Evolutionary conservation across 2,329 filamentous ascomycete genomes (phyloP).

Genomic region (Triangularia verruculosa): DNA sequence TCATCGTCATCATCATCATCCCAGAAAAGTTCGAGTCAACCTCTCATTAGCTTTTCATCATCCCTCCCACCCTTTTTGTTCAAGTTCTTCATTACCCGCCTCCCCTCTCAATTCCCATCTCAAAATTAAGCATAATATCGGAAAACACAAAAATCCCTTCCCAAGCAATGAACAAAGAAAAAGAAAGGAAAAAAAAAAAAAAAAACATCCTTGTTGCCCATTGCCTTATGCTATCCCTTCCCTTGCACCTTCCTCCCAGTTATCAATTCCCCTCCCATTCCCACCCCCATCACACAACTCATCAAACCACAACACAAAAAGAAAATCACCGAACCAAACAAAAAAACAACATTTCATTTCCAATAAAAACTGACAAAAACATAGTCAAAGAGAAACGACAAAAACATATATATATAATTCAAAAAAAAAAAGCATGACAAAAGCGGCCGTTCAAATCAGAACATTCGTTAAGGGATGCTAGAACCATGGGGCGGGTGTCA

Average conservation of each 20-base stretch:
- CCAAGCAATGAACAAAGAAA: neutral
- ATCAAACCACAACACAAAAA: neutral
- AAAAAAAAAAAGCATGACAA: neutral
- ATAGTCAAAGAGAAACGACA: neutral
- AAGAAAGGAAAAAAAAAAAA: neutral
- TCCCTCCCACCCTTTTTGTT: neutral
- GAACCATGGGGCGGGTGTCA: no score
- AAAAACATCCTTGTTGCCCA: neutral
- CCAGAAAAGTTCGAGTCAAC: neutral
- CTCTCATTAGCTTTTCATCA: neutral
- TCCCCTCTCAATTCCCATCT: neutral
- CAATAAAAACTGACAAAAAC: neutral
- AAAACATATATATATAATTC: neutral
- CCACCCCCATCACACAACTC: neutral
- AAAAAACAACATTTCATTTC: neutral
- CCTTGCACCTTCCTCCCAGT: neutral
- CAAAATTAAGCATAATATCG: neutral
- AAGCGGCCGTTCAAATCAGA: constrained; percentile 9
- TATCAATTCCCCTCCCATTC: neutral
- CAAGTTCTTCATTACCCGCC: neutral
- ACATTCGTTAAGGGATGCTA: neutral
- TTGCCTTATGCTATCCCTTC: neutral
- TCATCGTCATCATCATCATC: neutral
- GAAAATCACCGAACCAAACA: neutral
- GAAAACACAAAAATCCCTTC: neutral